These are phyloP conservation scores for Elongisporangium undulatum DNA, from an alignment of 352 stramenopile genomes.

Conservation along the genomic window DNA sequence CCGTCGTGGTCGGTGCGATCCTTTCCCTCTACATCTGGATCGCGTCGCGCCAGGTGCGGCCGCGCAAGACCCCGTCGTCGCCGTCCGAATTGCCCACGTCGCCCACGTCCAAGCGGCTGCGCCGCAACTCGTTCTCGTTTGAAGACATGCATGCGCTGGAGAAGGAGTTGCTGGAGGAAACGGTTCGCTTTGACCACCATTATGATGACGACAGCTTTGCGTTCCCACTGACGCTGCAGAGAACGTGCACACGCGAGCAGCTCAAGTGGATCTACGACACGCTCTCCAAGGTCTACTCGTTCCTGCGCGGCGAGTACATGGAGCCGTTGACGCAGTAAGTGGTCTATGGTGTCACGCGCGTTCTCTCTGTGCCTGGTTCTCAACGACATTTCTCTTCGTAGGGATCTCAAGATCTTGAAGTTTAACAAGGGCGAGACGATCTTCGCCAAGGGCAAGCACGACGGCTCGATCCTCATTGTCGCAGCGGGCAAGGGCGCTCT, in stretches of 20 bases:
- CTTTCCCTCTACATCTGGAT: slow-evolving; percentile 76
- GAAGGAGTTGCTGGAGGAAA: slow-evolving; percentile 58
- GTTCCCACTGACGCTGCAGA: slow-evolving; percentile 48
- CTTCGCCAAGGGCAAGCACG: slow-evolving; percentile 48
- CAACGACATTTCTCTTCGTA: slow-evolving; percentile 7
- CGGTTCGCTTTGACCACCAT: slow-evolving; percentile 21
- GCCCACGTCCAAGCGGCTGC: slow-evolving; percentile 65
- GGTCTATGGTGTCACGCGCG: too few species aligned
- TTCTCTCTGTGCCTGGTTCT: background rate
- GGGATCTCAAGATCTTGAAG: slow-evolving; percentile 52
- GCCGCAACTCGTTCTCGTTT: slow-evolving; percentile 72
- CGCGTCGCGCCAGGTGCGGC: slow-evolving; percentile 70
- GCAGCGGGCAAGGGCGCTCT: slow-evolving; percentile 50
- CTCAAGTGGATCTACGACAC: slow-evolving; percentile 79
- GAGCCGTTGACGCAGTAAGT: slow-evolving; percentile 41
- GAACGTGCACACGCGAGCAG: slow-evolving; percentile 65
- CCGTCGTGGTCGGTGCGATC: slow-evolving; percentile 36
- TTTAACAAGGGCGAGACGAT: slow-evolving; percentile 49
- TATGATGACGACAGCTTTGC: slow-evolving; percentile 65
- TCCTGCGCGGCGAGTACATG: slow-evolving; percentile 65
- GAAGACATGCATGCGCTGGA: slow-evolving; percentile 59
- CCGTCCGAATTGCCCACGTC: slow-evolving; percentile 41
- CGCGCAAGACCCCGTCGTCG: slow-evolving; percentile 33
- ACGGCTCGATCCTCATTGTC: slow-evolving; percentile 78
- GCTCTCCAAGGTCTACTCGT: slow-evolving; percentile 77